Evolutionary conservation across 257 asterid genomes (phyloP).

Genomic region (Ligustrum vulgare): DNA sequence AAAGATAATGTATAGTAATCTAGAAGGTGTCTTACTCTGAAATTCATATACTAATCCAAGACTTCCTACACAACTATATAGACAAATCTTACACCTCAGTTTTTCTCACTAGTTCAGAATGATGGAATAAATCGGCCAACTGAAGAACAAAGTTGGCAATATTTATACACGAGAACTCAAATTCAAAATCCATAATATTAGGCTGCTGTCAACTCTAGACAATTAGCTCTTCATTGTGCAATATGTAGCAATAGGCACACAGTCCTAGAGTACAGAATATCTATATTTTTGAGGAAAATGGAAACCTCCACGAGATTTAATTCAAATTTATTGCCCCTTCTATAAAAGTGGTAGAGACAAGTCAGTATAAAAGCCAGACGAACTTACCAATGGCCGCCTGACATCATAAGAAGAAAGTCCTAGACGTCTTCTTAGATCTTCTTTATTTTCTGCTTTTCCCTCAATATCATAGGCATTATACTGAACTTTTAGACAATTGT

Average conservation of each 20-base stretch:
- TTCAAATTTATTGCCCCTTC: background rate
- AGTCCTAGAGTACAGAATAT: background rate
- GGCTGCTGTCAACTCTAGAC: background rate
- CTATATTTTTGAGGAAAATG: background rate
- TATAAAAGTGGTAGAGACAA: background rate
- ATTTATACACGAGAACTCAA: background rate
- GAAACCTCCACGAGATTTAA: background rate
- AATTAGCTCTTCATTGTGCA: background rate
- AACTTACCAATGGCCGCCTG: slow-evolving; percentile 78
- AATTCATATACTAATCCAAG: background rate
- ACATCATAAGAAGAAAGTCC: slow-evolving; percentile 54
- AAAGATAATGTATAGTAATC: background rate
- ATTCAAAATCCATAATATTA: background rate
- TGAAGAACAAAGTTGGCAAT: slow-evolving; percentile 7
- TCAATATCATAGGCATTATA: slow-evolving; percentile 65
- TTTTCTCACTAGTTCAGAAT: background rate
- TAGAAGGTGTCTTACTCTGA: background rate
- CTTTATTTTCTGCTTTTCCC: slow-evolving; percentile 82
- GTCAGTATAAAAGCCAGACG: slow-evolving; percentile 13
- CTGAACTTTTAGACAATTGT: slow-evolving; percentile 70
- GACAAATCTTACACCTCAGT: background rate
- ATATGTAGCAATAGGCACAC: background rate
- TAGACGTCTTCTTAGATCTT: slow-evolving; percentile 69
- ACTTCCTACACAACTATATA: background rate
- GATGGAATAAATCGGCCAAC: background rate